A percentile compares a stretch with the other conserved stretches of the same genome.
Conservation (phyloP, 2,329 filamentous ascomycete genomes). For the Amphichorda felina region DNA sequence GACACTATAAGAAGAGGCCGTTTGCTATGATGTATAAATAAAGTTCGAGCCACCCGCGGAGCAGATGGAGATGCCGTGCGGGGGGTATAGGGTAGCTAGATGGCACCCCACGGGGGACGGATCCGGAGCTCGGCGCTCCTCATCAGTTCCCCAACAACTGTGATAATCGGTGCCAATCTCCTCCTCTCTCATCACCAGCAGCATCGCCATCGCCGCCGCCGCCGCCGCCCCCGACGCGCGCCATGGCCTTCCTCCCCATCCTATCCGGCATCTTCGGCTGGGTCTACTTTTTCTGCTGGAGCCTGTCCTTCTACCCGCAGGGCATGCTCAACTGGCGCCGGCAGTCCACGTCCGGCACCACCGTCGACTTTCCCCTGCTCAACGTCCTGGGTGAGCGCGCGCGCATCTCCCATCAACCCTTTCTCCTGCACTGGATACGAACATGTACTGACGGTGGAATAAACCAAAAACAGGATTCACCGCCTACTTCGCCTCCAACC, state of each 20-base stretch:
- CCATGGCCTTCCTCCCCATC: conserved; percentile 27
- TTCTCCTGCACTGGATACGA: neutral
- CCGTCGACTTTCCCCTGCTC: conserved; percentile 75
- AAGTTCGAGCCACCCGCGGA: too few relatives aligned
- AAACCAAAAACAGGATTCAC: conserved; percentile 47
- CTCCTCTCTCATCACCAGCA: neutral
- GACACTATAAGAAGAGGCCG: too few relatives aligned
- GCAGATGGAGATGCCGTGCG: too few relatives aligned
- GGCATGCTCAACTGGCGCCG: conserved; percentile 67
- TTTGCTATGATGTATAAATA: too few relatives aligned
- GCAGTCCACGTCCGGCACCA: conserved; percentile 68
- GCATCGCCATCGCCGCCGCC: conserved; percentile 1
- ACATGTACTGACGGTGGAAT: too few relatives aligned
- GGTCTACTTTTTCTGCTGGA: conserved; percentile 71
- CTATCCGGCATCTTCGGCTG: conserved; percentile 56
- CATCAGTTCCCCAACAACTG: too few relatives aligned
- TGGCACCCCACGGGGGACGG: too few relatives aligned
- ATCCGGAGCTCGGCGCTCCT: too few relatives aligned
- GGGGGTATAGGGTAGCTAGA: too few relatives aligned
- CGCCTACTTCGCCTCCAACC: conserved; percentile 65
- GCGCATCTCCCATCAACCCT: neutral
- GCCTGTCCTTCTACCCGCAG: conserved; percentile 86
- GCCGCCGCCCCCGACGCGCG: conserved; percentile 5
- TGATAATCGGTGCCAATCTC: too few relatives aligned
- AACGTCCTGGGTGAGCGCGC: conserved; percentile 48